Evolutionary conservation across 176 grass and related monocot species (phyloP), one percentile per base, ranked within the genome.

Genomic region (Aechmea fasciata): DNA sequence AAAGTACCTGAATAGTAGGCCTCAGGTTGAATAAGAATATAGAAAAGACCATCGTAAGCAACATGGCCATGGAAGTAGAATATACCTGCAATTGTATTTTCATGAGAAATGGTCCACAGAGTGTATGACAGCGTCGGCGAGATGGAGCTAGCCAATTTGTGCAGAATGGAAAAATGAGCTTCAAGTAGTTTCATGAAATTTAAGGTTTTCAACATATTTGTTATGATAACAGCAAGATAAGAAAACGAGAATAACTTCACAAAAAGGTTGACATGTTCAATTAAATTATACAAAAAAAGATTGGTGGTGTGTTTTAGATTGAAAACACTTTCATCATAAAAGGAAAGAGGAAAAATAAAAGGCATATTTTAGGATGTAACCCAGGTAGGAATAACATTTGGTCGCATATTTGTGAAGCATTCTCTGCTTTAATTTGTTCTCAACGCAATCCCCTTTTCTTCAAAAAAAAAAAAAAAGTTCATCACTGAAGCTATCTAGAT

Each of bases 51-150:
- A 92, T 92, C 9, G 94, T 99, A 52, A 99, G 81, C 67, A 99
- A 77, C 94, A 99, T 93, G 17, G 94, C 89, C 94, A 99, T 99
- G 70, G 94, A 99, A 69, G 94, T 99, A 78, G 94, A 88, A 77
- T 99, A 99, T 3, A 99, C 92, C 94, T 92, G 82, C 63, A 61
- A 25, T 10, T 20, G 7, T 69, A 11, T 29, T 48, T 48, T 47
- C 28, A 47, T 41, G 14, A 55, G 1, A 10, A 13, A 41, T 85
- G 47, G 70, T 73, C 50, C 29, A 63, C 18, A 61, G 55, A 22
- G 15, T 61, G 13, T 19, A 22, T 59, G 19, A 57, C 54, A 22
- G 55, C 20, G 55, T 10, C 15, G 15, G 55, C 20, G 9, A 18
- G n/a, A 61, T 18, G 8, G 2, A 10, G 1, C n/a, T 9, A 18